phyloP scores from a whole-genome alignment of 2,329 filamentous ascomycete genomes.

The Exserohilum turcica region DNA sequence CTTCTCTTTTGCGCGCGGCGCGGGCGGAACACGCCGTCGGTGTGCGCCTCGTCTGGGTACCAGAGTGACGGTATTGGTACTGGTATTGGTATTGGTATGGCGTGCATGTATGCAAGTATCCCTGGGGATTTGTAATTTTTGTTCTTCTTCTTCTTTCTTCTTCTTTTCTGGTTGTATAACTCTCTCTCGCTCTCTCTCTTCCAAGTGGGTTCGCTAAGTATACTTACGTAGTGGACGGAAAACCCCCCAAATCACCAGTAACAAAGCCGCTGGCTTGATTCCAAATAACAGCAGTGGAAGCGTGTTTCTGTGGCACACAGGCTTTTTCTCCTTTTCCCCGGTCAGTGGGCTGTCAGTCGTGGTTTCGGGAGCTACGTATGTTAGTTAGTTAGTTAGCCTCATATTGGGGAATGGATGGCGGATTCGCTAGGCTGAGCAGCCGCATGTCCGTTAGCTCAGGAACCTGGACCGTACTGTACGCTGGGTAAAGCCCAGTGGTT shows the following conservation, averaged over 20 bases:
- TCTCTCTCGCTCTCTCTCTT: not conserved
- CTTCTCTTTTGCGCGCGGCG: not conserved
- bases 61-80: too few species aligned
- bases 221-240: not conserved
- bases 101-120: constrained; percentile 10
- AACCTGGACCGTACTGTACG: not conserved
- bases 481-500: too few species aligned
- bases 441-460: not conserved
- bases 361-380: constrained; percentile 11
- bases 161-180: too few species aligned
- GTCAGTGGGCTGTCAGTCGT: constrained; percentile 10
- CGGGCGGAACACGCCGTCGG: too few species aligned
- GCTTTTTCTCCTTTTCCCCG: too few species aligned
- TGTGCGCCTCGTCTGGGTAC: constrained; percentile 10
- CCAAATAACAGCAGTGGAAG: not conserved
- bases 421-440: not conserved
- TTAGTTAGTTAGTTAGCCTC: too few species aligned
- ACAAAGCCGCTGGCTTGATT: too few species aligned
- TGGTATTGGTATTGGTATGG: too few species aligned
- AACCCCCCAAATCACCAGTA: too few species aligned
- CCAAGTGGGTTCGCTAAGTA: too few species aligned
- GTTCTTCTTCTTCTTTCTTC: not conserved
- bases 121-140: not conserved
- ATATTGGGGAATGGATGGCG: not conserved
- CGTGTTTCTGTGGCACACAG: constrained; percentile 1